Percentiles rank a stretch among this genome's conserved stretches.
phyloP scores from a whole-genome alignment of 352 stramenopile species.

The Phytophthora pisi region DNA sequence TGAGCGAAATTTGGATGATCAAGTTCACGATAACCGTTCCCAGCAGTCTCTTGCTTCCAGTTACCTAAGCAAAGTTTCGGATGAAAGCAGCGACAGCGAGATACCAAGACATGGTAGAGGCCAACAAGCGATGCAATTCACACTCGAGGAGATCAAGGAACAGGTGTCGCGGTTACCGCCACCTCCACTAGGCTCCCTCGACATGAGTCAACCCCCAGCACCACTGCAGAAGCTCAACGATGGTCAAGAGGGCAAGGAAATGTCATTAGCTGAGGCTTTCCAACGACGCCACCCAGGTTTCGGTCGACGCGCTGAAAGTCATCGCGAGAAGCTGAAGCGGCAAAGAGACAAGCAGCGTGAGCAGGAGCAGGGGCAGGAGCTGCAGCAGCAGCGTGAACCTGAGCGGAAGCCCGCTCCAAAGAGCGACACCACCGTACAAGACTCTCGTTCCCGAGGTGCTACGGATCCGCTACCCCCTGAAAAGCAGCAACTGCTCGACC shows the following conservation, averaged over 20 bases:
- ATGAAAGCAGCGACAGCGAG: slow-evolving; percentile 12
- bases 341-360: slow-evolving; percentile 37
- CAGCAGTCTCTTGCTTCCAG: background rate
- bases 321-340: slow-evolving; percentile 38
- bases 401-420: background rate
- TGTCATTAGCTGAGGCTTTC: slow-evolving; percentile 70
- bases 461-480: slow-evolving; percentile 14
- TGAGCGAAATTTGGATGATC: slow-evolving; percentile 1
- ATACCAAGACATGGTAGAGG: background rate
- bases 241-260: slow-evolving; percentile 8
- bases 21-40: background rate
- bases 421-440: background rate
- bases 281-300: slow-evolving; percentile 63
- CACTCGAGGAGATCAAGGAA: slow-evolving; percentile 30
- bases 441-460: background rate
- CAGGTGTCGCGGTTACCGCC: slow-evolving; percentile 37
- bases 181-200: slow-evolving; percentile 40
- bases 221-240: slow-evolving; percentile 25
- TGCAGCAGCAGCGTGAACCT: slow-evolving; percentile 8
- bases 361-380: slow-evolving; percentile 19
- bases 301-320: slow-evolving; percentile 35
- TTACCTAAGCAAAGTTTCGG: slow-evolving; percentile 2
- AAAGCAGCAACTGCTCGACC: slow-evolving; percentile 45
- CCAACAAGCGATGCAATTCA: slow-evolving; percentile 8
- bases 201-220: slow-evolving; percentile 58